Evolutionary conservation across 352 stramenopile species (phyloP).

Genomic region (Globisporangium cystogenes): DNA sequence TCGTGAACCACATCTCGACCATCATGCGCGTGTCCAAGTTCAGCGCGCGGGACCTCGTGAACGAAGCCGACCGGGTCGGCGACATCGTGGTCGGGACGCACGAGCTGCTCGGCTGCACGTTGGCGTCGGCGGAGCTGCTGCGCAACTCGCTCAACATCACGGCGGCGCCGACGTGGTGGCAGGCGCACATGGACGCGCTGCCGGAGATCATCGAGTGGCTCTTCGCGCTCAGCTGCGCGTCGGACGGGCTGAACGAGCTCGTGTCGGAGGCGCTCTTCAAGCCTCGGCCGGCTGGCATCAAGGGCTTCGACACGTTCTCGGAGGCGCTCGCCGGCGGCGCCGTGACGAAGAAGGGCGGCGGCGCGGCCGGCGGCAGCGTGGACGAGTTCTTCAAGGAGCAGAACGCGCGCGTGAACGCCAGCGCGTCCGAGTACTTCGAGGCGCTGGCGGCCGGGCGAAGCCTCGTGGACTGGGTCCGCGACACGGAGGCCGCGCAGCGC

Average conservation of each 20-base stretch:
- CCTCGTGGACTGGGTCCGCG: constrained; percentile 13
- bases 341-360: neutral
- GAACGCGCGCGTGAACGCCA: constrained; percentile 13
- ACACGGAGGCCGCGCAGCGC: constrained; percentile 26
- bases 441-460: neutral
- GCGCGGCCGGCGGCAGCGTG: neutral
- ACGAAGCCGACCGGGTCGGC: constrained; percentile 53
- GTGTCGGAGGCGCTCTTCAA: constrained; percentile 63
- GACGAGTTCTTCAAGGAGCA: constrained; percentile 21
- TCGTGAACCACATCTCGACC: constrained; percentile 58
- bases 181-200: constrained; percentile 52
- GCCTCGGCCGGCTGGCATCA: constrained; percentile 27
- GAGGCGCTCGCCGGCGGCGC: constrained; percentile 15
- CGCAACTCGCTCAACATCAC: constrained; percentile 69
- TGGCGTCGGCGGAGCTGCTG: constrained; percentile 42
- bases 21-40: constrained; percentile 52
- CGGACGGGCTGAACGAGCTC: constrained; percentile 66
- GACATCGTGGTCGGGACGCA: constrained; percentile 40
- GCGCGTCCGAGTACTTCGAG: constrained; percentile 11
- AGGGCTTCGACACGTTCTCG: constrained; percentile 29
- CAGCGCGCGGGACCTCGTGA: constrained; percentile 38
- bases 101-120: constrained; percentile 40
- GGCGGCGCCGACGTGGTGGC: constrained; percentile 60
- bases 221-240: constrained; percentile 53
- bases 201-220: constrained; percentile 67